Percentiles rank a stretch among this genome's conserved stretches.
phyloP scores from a whole-genome alignment of 202 grass and related monocot species.

The Tripidium arundinaceum region DNA sequence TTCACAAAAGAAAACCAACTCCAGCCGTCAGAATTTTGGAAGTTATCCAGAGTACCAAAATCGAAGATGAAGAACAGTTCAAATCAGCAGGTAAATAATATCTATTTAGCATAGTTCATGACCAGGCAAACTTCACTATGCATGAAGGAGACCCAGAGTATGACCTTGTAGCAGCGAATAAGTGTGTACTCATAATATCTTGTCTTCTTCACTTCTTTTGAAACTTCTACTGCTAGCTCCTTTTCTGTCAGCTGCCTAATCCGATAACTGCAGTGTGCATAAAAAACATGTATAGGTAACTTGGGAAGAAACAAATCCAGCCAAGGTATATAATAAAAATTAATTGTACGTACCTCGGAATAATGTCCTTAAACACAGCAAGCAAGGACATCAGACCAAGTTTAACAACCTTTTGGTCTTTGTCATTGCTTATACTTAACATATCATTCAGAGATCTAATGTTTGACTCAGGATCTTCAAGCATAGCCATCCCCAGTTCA shows the following conservation, averaged over 20 bases:
- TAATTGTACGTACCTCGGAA: slow-evolving; percentile 63
- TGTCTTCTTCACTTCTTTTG: slow-evolving; percentile 74
- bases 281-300: background rate
- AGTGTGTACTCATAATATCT: slow-evolving; percentile 89
- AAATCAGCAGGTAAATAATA: background rate
- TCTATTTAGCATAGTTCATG: slow-evolving; percentile 7
- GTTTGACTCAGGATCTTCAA: slow-evolving; percentile 89
- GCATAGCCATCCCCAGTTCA: slow-evolving; percentile 76
- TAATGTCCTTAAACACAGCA: slow-evolving; percentile 95
- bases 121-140: background rate
- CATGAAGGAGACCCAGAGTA: background rate
- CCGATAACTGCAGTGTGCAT: slow-evolving; percentile 58
- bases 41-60: slow-evolving; percentile 6
- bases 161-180: slow-evolving; percentile 82
- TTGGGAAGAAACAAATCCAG: background rate
- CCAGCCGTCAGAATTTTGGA: slow-evolving; percentile 20
- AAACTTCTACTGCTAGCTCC: slow-evolving; percentile 78
- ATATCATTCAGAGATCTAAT: slow-evolving; percentile 87
- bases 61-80: background rate
- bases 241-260: slow-evolving; percentile 91
- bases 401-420: slow-evolving; percentile 72
- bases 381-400: slow-evolving; percentile 86
- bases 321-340: background rate
- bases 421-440: slow-evolving; percentile 67
- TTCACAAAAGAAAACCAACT: slow-evolving; percentile 25